Evolutionary conservation across 2,329 filamentous ascomycete genomes (phyloP).

Genomic region (Mycosphaerella sp.): DNA sequence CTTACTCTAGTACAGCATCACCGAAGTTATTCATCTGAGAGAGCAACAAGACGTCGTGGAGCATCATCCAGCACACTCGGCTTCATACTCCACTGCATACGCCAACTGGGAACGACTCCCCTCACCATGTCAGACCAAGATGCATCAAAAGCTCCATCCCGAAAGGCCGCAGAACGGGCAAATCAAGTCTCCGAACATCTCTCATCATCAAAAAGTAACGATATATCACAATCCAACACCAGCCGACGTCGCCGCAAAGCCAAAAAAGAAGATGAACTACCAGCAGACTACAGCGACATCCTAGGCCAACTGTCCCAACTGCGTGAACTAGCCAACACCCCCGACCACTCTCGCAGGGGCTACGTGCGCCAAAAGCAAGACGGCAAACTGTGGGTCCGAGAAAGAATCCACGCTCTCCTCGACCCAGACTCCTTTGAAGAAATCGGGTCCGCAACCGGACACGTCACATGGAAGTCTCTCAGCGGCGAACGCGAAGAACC

Average conservation of each 20-base stretch:
- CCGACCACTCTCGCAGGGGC: slow-evolving; percentile 49
- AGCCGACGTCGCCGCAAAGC: slow-evolving; percentile 30
- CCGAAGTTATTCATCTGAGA: too few species aligned
- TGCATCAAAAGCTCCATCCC: slow-evolving; percentile 3
- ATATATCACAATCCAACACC: slow-evolving; percentile 31
- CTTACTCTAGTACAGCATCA: too few species aligned
- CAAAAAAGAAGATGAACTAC: slow-evolving; percentile 41
- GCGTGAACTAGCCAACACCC: slow-evolving; percentile 49
- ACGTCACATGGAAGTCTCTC: slow-evolving; percentile 52
- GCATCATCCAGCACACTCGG: too few species aligned
- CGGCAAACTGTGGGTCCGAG: slow-evolving; percentile 60
- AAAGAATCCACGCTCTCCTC: slow-evolving; percentile 54
- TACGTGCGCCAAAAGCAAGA: slow-evolving; percentile 59
- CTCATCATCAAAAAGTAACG: background rate
- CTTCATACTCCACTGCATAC: too few species aligned
- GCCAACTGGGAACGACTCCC: background rate
- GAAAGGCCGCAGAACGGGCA: slow-evolving; percentile 25
- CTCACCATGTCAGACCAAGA: background rate
- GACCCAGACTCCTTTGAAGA: slow-evolving; percentile 53
- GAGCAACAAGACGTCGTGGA: too few species aligned
- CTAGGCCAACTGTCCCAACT: slow-evolving; percentile 52
- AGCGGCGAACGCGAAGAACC: slow-evolving; percentile 43
- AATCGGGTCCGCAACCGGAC: slow-evolving; percentile 55
- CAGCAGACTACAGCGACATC: slow-evolving; percentile 58
- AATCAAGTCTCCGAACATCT: slow-evolving; percentile 31